phyloP scores from a whole-genome alignment of 1,139 yeast genomes.

The Yamadazyma spencermartinsiae region DNA sequence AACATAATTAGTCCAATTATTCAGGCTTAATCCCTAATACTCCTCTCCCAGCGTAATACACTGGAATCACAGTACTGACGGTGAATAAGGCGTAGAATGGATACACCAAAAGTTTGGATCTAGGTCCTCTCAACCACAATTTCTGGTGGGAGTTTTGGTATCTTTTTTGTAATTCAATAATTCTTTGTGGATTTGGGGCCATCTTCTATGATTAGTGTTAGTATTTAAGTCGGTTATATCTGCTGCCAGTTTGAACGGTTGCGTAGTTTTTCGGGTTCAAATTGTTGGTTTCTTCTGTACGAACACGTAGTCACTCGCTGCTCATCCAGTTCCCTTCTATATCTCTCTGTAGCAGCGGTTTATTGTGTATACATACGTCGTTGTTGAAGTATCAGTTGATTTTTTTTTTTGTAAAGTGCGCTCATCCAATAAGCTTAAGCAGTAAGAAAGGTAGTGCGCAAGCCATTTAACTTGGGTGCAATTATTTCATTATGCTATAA shows the following conservation, averaged over 20 bases:
- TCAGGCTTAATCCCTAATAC: slow-evolving; percentile 65
- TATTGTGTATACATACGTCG: slow-evolving; percentile 6
- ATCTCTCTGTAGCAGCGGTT: too few species aligned
- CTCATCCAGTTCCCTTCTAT: too few species aligned
- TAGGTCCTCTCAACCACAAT: slow-evolving; percentile 70
- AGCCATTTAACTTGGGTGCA: background rate
- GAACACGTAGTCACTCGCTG: too few species aligned
- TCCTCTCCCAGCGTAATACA: slow-evolving; percentile 81
- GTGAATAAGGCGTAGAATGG: slow-evolving; percentile 90
- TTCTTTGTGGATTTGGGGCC: slow-evolving; percentile 57
- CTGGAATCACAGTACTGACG: slow-evolving; percentile 67
- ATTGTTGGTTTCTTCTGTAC: too few species aligned
- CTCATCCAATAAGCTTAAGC: slow-evolving; percentile 14
- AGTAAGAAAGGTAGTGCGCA: background rate
- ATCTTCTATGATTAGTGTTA: slow-evolving; percentile 21
- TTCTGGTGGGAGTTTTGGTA: slow-evolving; percentile 73
- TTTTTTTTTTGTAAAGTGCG: slow-evolving; percentile 9
- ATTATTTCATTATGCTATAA: background rate
- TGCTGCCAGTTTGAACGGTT: background rate
- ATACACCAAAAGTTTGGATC: slow-evolving; percentile 78
- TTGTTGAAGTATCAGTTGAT: slow-evolving; percentile 16
- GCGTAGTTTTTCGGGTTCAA: too few species aligned
- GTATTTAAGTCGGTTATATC: background rate
- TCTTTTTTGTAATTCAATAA: slow-evolving; percentile 71
- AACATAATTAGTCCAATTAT: slow-evolving; percentile 12